Evolutionary conservation across 2,329 filamentous ascomycete species (phyloP).

Genomic region (Monosporascus sp.): DNA sequence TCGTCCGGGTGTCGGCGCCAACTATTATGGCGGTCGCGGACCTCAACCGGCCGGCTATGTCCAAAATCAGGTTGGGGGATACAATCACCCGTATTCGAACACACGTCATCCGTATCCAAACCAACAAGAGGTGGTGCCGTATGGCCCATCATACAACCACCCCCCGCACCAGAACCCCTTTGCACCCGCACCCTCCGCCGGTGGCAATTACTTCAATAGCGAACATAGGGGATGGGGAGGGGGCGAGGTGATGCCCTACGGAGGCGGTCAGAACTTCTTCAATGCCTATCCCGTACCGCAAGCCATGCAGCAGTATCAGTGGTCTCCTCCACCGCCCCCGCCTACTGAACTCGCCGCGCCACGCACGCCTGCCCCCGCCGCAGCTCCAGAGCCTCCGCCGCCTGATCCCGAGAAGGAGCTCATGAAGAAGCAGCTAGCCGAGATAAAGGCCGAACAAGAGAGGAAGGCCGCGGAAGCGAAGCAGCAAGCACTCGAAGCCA

Average conservation of each 20-base stretch:
- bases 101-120: slow-evolving; percentile 13
- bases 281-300: slow-evolving; percentile 33
- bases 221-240: slow-evolving; percentile 21
- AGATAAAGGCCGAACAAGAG: slow-evolving; percentile 42
- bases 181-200: slow-evolving; percentile 23
- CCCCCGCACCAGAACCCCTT: slow-evolving; percentile 28
- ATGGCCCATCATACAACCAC: slow-evolving; percentile 19
- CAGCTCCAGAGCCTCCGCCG: slow-evolving; percentile 10
- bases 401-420: slow-evolving; percentile 53
- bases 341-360: slow-evolving; percentile 23
- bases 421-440: slow-evolving; percentile 55
- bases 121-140: slow-evolving; percentile 44
- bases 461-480: slow-evolving; percentile 40
- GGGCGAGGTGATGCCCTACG: slow-evolving; percentile 31
- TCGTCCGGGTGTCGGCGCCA: slow-evolving; percentile 13
- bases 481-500: slow-evolving; percentile 38
- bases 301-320: slow-evolving; percentile 48
- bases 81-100: slow-evolving; percentile 30
- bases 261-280: slow-evolving; percentile 37
- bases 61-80: slow-evolving; percentile 44
- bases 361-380: slow-evolving; percentile 16
- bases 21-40: slow-evolving; percentile 29
- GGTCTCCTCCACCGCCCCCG: slow-evolving; percentile 31
- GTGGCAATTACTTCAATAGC: slow-evolving; percentile 39
- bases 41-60: slow-evolving; percentile 34